A percentile compares a stretch with the other conserved stretches of the same genome.
phyloP scores from a whole-genome alignment of 2,329 filamentous ascomycete species.

The Penicillium sp. region DNA sequence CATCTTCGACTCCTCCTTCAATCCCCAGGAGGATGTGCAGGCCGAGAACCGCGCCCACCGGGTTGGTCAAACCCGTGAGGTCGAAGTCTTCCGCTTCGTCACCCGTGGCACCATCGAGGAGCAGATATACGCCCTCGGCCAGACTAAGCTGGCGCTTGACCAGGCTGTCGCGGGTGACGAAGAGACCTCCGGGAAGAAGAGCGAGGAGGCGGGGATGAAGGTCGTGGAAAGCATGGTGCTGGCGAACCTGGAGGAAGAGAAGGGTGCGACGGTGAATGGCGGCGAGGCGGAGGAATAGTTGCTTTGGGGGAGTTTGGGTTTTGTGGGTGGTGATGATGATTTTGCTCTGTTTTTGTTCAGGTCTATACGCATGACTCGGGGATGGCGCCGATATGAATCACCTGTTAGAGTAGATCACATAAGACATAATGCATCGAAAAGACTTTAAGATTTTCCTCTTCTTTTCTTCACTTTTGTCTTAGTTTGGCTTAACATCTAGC shows the following conservation, averaged over 20 bases:
- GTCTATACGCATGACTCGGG: background rate
- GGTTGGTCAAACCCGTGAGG: constrained; percentile 82
- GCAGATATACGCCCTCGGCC: constrained; percentile 82
- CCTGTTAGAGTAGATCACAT: constrained; percentile 8
- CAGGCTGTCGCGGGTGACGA: constrained; percentile 61
- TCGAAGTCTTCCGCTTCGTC: constrained; percentile 84
- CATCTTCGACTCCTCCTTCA: constrained; percentile 96
- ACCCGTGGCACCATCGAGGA: constrained; percentile 82
- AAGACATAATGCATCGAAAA: constrained; percentile 8
- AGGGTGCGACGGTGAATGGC: background rate
- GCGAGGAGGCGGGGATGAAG: constrained; percentile 48
- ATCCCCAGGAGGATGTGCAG: constrained; percentile 96
- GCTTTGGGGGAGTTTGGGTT: background rate
- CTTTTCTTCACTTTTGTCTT: background rate
- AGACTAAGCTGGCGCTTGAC: constrained; percentile 89
- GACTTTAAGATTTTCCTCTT: background rate
- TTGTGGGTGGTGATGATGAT: background rate
- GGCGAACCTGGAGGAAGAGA: constrained; percentile 32
- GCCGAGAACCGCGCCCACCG: constrained; percentile 95
- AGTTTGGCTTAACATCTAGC: background rate
- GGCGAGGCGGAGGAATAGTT: background rate
- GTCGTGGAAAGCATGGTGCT: constrained; percentile 48
- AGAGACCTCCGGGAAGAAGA: constrained; percentile 47
- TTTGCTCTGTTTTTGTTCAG: background rate
- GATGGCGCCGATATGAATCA: background rate